phyloP scores from a whole-genome alignment of 1,139 yeast species.

The Taphrina pruni region DNA sequence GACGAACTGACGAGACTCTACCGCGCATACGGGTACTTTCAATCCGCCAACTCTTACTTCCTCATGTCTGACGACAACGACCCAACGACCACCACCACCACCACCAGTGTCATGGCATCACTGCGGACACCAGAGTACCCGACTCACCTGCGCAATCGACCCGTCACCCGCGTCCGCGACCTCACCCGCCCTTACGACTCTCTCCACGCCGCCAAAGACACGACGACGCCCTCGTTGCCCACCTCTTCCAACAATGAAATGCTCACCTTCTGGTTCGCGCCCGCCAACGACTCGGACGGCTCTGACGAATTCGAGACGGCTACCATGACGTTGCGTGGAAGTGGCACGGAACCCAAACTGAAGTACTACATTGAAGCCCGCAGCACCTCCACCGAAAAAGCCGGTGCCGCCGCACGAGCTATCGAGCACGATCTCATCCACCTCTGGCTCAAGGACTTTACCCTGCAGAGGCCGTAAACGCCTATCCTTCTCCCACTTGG shows the following conservation, averaged over 20 bases:
- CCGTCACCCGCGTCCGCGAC: slow-evolving; percentile 75
- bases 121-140: slow-evolving; percentile 52
- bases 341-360: slow-evolving; percentile 95
- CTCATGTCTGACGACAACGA: slow-evolving; percentile 57
- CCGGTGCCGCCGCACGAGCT: slow-evolving; percentile 13
- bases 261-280: slow-evolving; percentile 67
- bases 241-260: slow-evolving; percentile 76
- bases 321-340: slow-evolving; percentile 86
- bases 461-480: slow-evolving; percentile 4
- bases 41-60: slow-evolving; percentile 87
- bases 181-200: slow-evolving; percentile 83
- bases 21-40: slow-evolving; percentile 73
- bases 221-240: slow-evolving; percentile 66
- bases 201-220: slow-evolving; percentile 53
- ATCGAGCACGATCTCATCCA: slow-evolving; percentile 14
- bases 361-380: slow-evolving; percentile 78
- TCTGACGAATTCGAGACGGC: slow-evolving; percentile 50
- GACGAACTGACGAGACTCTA: slow-evolving; percentile 66
- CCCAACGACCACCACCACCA: slow-evolving; percentile 50
- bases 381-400: background rate
- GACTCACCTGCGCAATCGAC: slow-evolving; percentile 59
- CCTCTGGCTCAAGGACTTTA: slow-evolving; percentile 17
- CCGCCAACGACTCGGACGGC: slow-evolving; percentile 42
- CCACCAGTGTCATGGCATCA: slow-evolving; percentile 46
- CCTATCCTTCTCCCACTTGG: background rate